Evolutionary conservation across 352 stramenopile species (phyloP), one percentile per base, ranked within the genome.

Genomic region (Phytophthora cryptogea): DNA sequence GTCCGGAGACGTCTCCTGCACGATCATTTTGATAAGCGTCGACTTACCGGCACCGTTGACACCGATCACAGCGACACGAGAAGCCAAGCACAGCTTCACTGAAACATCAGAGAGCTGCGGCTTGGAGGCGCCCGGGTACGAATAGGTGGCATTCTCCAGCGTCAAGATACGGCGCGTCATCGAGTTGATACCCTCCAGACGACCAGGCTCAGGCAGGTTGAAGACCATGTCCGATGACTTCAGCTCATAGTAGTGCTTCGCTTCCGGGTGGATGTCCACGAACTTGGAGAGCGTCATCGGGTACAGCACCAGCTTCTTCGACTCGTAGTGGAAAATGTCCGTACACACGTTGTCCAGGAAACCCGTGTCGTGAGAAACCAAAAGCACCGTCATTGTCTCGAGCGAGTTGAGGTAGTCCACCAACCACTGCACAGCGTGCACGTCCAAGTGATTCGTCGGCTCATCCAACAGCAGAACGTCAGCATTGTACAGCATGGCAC

Each of bases 331-430:
- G 40, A 99, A 81, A 59, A 99, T 97, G 77, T 98, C 86, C 30
- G 94, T 98, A 78, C 95, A 98, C 66, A 97, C 97, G 55, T 98
- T 93, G 77, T 99, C 97, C 16, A 99, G 74, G 48, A 99, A 95
- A 32, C 91, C 91, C 10, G 93, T 98, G 81, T 99, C 96, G 80
- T 99, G 97, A 41, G 92, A 98, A 52, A 99, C 96, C 55, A 99
- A 95, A 70, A 99, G 94, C 63, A 89, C 89, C 35, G 96, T 99
- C 59, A 99, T 97, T 52, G 94, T 80, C 26, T 88, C 93, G 30
- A 98, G 85, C 17, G 86, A 96, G 79, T 98, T 98, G 26, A 99
- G 60, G 84, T 98, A 99, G 57, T 95, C 89, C 61, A 98, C 97
- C 26, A 99, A 80, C 96, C 96, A 99, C 35, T 95, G 90, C 57